Evolutionary conservation across 345 rosid species (phyloP).

Genomic region (Gossypium sturtianum): DNA sequence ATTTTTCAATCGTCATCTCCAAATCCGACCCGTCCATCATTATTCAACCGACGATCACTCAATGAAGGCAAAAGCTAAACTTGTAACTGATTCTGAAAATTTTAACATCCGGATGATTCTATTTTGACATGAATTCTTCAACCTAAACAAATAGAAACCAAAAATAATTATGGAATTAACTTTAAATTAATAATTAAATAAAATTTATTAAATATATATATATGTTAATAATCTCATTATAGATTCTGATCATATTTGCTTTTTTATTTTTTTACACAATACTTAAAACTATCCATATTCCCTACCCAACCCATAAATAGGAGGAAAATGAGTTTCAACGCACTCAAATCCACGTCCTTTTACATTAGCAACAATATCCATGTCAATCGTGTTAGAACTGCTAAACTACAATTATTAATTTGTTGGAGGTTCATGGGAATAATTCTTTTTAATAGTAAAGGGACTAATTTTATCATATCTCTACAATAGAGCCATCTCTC

Average conservation of each 20-base stretch:
- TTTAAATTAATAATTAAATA: neutral
- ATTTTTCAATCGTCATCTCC: neutral
- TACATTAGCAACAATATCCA: too few relatives aligned
- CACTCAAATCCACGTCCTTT: fast-evolving
- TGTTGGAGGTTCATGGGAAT: too few relatives aligned
- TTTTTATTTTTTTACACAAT: too few relatives aligned
- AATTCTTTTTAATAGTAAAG: too few relatives aligned
- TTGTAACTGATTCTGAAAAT: neutral
- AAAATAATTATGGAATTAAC: neutral
- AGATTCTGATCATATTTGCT: too few relatives aligned
- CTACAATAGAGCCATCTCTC: too few relatives aligned
- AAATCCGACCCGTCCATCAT: neutral
- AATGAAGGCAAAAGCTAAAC: neutral
- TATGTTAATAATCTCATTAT: too few relatives aligned
- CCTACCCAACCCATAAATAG: fast-evolving
- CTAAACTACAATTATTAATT: too few relatives aligned
- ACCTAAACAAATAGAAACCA: neutral
- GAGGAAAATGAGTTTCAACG: fast-evolving
- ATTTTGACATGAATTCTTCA: neutral
- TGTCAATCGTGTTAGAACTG: too few relatives aligned
- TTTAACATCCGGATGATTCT: neutral
- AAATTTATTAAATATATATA: neutral
- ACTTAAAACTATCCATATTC: fast-evolving
- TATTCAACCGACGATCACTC: neutral
- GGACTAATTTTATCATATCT: fast-evolving